Evolutionary conservation across 140 eudicot species (phyloP).

Genomic region (Stevia rebaudiana): DNA sequence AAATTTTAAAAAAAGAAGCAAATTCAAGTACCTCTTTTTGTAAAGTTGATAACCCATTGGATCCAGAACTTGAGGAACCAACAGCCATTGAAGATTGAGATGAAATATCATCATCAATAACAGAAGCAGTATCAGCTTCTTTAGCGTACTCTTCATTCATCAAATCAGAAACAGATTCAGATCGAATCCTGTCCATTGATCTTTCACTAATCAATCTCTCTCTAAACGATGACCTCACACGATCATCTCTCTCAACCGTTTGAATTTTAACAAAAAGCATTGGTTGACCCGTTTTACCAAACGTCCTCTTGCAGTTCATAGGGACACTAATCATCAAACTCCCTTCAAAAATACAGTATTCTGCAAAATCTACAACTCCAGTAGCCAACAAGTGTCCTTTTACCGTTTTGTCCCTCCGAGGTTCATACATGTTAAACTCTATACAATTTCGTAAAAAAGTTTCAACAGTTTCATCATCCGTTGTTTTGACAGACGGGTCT

Average conservation of each 20-base stretch:
- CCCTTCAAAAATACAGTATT: conserved; percentile 57
- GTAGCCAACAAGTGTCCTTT: conserved; percentile 74
- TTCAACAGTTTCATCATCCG: conserved; percentile 38
- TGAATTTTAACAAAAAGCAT: conserved; percentile 54
- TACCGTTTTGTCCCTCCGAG: conserved; percentile 64
- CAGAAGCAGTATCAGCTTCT: conserved; percentile 66
- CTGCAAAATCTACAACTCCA: conserved; percentile 75
- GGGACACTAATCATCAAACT: conserved; percentile 45
- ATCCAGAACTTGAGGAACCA: conserved; percentile 35
- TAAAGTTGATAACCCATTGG: conserved; percentile 37
- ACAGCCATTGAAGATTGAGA: conserved; percentile 58
- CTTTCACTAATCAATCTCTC: conserved; percentile 45
- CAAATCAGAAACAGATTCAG: conserved; percentile 42
- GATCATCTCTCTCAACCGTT: conserved; percentile 37
- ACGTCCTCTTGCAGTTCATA: conserved; percentile 66
- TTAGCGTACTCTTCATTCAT: conserved; percentile 84
- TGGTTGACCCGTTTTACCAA: conserved; percentile 64
- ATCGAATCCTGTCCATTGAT: conserved; percentile 38
- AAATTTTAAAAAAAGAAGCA: not conserved
- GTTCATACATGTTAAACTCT: conserved; percentile 79
- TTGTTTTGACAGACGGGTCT: conserved; percentile 45
- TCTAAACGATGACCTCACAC: conserved; percentile 30
- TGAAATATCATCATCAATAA: conserved; percentile 69
- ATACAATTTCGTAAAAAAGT: conserved; percentile 53
- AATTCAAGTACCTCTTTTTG: conserved; percentile 33